Evolutionary conservation across 805 yeast genomes (phyloP).

Genomic region (Lipomyces lipofer): DNA sequence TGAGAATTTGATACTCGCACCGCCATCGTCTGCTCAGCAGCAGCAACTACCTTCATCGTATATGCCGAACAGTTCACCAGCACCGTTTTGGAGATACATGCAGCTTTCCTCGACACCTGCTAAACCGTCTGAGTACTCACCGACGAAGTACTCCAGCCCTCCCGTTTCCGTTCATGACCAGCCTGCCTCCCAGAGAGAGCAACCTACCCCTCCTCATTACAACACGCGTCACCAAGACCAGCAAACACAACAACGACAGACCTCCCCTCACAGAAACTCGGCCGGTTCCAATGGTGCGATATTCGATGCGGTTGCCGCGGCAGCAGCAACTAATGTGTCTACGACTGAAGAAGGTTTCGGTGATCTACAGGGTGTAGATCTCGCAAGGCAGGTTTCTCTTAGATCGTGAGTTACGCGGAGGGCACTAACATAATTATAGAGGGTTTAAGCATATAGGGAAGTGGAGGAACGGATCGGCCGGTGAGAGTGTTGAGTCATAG

Average conservation of each 20-base stretch:
- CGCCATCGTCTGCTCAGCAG: conserved; percentile 42
- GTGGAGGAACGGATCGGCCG: conserved; percentile 30
- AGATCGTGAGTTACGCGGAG: neutral
- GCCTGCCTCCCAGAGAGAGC: conserved; percentile 25
- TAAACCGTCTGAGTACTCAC: conserved; percentile 34
- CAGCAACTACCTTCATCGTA: conserved; percentile 45
- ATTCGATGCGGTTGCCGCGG: conserved; percentile 20
- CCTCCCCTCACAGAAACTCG: neutral
- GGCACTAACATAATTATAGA: conserved; percentile 28
- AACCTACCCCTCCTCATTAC: conserved; percentile 9
- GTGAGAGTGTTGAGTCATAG: conserved; percentile 22
- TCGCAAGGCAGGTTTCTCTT: conserved; percentile 39
- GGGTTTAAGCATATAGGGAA: conserved; percentile 44
- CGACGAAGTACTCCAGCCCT: conserved; percentile 37
- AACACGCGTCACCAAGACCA: neutral
- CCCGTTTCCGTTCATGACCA: conserved; percentile 22
- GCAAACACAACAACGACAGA: neutral
- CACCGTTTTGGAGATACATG: conserved; percentile 83
- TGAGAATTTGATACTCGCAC: conserved; percentile 38
- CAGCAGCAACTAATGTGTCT: neutral
- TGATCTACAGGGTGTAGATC: conserved; percentile 50
- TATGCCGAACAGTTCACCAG: conserved; percentile 72
- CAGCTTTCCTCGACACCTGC: conserved; percentile 56
- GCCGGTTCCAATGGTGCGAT: conserved; percentile 6
- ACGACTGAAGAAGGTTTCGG: conserved; percentile 39